Conservation (phyloP, 2,329 filamentous ascomycete genomes). For the Trichoderma aggressivum region DNA sequence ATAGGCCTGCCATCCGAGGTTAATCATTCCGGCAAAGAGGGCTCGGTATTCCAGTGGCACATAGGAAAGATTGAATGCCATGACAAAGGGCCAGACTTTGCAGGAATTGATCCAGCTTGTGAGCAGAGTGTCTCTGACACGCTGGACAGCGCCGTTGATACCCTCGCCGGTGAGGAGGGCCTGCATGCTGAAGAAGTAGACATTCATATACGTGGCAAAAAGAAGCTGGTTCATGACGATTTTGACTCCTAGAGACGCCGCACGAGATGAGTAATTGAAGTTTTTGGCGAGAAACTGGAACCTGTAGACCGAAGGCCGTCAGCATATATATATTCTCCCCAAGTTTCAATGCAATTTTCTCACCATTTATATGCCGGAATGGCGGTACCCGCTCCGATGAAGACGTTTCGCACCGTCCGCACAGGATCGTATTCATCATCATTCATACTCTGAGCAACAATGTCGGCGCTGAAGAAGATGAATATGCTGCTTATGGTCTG, state of each 20-base stretch:
- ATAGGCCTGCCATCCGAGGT: conserved; percentile 92
- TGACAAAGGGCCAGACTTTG: conserved; percentile 86
- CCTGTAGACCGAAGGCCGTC: conserved; percentile 42
- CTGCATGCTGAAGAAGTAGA: conserved; percentile 79
- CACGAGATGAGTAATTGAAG: conserved; percentile 79
- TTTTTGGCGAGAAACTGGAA: conserved; percentile 73
- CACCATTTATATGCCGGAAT: conserved; percentile 84
- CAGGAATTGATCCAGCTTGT: conserved; percentile 72
- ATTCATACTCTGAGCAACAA: conserved; percentile 70
- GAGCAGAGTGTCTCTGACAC: conserved; percentile 73
- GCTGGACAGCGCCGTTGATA: conserved; percentile 61
- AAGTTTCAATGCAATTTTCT: conserved; percentile 22
- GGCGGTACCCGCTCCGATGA: conserved; percentile 68
- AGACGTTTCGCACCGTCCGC: conserved; percentile 67
- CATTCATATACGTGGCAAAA: conserved; percentile 81
- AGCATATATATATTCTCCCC: not conserved
- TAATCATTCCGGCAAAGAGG: conserved; percentile 74
- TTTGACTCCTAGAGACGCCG: conserved; percentile 70
- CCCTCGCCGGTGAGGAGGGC: conserved; percentile 69
- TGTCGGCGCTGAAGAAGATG: conserved; percentile 75
- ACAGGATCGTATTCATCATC: conserved; percentile 62
- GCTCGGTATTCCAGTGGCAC: conserved; percentile 74
- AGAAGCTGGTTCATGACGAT: conserved; percentile 74
- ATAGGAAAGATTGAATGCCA: conserved; percentile 83
- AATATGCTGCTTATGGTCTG: conserved; percentile 73